A percentile compares a stretch with the other conserved stretches of the same genome.
Evolutionary conservation across 768 basidiomycete genomes (phyloP).

Genomic region (Suillus subalutaceus): DNA sequence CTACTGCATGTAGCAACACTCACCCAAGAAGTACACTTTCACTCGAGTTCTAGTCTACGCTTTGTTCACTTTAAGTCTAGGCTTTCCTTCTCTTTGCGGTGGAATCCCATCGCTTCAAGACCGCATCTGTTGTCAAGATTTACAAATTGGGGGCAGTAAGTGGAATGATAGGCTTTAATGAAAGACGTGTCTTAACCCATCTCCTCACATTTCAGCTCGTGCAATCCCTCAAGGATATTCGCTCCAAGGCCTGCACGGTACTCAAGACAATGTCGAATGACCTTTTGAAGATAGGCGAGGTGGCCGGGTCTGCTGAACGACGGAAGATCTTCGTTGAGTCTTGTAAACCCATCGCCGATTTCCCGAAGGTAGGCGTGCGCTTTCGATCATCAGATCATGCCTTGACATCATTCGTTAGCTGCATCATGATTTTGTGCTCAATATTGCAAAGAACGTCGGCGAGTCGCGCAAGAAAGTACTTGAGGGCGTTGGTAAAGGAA

Average conservation of each 20-base stretch:
- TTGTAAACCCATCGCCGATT: constrained; percentile 45
- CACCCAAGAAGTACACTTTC: constrained; percentile 64
- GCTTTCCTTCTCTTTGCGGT: constrained; percentile 71
- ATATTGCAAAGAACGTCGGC: constrained; percentile 62
- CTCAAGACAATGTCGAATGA: constrained; percentile 61
- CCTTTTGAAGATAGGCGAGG: constrained; percentile 53
- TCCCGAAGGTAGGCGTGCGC: constrained; percentile 35
- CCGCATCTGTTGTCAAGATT: constrained; percentile 65
- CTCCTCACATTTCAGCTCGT: constrained; percentile 52
- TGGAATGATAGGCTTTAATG: constrained; percentile 12
- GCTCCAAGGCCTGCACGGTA: constrained; percentile 50
- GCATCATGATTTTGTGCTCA: constrained; percentile 63
- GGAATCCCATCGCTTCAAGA: constrained; percentile 77
- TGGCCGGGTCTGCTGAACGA: constrained; percentile 52
- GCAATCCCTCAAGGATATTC: constrained; percentile 64
- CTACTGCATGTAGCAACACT: constrained; percentile 74
- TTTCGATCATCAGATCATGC: not conserved
- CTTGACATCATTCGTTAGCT: constrained; percentile 43
- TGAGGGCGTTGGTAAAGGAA: constrained; percentile 74
- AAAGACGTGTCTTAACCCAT: not conserved
- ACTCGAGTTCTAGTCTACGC: not conserved
- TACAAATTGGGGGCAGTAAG: constrained; percentile 75
- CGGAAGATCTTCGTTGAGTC: constrained; percentile 55
- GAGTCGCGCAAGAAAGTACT: constrained; percentile 73
- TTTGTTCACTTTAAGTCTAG: constrained; percentile 37